phyloP scores from a whole-genome alignment of 1,284 basidiomycete species.

The Anthracocystis panici-leucophaei region DNA sequence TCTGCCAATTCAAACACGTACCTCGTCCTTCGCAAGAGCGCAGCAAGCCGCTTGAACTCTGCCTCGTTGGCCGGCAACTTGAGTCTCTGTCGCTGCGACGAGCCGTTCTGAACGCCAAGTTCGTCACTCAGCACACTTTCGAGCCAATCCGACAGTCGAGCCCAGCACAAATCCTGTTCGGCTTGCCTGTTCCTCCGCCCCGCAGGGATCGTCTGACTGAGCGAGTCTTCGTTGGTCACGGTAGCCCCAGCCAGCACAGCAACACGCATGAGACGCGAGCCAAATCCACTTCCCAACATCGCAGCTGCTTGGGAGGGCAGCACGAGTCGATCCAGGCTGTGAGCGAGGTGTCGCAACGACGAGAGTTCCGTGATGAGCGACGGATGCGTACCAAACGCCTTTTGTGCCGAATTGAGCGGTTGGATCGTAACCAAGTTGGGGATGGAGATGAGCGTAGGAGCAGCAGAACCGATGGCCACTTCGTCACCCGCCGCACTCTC shows the following conservation, averaged over 20 bases:
- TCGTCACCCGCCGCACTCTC: slow-evolving; percentile 16
- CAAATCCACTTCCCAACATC: slow-evolving; percentile 42
- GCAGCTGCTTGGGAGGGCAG: slow-evolving; percentile 54
- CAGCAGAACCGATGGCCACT: slow-evolving; percentile 8
- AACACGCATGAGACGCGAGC: slow-evolving; percentile 45
- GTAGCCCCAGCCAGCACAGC: slow-evolving; percentile 46
- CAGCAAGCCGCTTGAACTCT: slow-evolving; percentile 30
- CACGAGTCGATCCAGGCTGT: slow-evolving; percentile 45
- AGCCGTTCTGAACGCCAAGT: slow-evolving; percentile 23
- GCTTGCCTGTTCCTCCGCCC: slow-evolving; percentile 24
- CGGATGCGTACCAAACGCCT: slow-evolving; percentile 38
- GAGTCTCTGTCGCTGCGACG: slow-evolving; percentile 11
- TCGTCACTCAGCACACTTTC: slow-evolving; percentile 52
- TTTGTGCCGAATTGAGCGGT: slow-evolving; percentile 39
- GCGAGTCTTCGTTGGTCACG: slow-evolving; percentile 47
- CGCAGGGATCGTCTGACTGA: slow-evolving; percentile 38
- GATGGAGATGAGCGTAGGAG: slow-evolving; percentile 25
- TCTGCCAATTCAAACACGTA: slow-evolving; percentile 36
- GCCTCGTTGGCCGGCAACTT: slow-evolving; percentile 29
- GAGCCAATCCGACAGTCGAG: slow-evolving; percentile 49
- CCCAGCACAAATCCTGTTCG: slow-evolving; percentile 50
- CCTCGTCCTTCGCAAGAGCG: slow-evolving; percentile 24
- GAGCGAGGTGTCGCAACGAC: slow-evolving; percentile 50
- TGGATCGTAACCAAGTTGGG: slow-evolving; percentile 52
- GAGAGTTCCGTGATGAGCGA: slow-evolving; percentile 52